Percentiles rank a stretch among this genome's conserved stretches.
Conservation (phyloP, 345 rosid species). For the Conringia planisiliqua region DNA sequence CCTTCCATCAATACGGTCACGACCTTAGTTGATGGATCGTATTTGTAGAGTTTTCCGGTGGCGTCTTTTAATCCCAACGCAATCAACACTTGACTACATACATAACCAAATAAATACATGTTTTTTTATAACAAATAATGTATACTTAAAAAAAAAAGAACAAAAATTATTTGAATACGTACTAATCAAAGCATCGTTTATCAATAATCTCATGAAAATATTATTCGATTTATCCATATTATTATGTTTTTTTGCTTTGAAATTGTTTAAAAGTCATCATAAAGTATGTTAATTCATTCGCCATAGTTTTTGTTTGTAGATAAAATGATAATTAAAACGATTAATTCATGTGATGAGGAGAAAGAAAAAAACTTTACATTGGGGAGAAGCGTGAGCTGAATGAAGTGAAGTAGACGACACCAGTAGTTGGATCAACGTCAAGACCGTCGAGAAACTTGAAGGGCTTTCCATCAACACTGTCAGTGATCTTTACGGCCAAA, state of each 20-base stretch:
- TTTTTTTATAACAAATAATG: not conserved
- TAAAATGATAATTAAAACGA: not conserved
- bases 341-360: not conserved
- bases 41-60: conserved; percentile 29
- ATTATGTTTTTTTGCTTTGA: not conserved
- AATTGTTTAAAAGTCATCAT: not conserved
- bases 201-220: not conserved
- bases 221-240: not conserved
- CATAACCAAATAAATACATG: not conserved
- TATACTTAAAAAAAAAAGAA: not conserved
- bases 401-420: conserved; percentile 43
- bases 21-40: conserved; percentile 32
- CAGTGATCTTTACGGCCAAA: conserved; percentile 34
- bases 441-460: conserved; percentile 38
- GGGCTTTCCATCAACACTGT: conserved; percentile 29
- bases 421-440: conserved; percentile 39
- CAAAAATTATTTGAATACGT: not conserved
- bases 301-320: not conserved
- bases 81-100: conserved; percentile 27
- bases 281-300: not conserved
- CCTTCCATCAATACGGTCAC: conserved; percentile 30
- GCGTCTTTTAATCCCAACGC: conserved; percentile 30
- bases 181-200: not conserved
- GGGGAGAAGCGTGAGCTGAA: conserved; percentile 34
- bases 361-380: not conserved